Evolutionary conservation across 805 yeast genomes (phyloP), one percentile per base, ranked within the genome.

Genomic region (Metschnikowia lochheadii): DNA sequence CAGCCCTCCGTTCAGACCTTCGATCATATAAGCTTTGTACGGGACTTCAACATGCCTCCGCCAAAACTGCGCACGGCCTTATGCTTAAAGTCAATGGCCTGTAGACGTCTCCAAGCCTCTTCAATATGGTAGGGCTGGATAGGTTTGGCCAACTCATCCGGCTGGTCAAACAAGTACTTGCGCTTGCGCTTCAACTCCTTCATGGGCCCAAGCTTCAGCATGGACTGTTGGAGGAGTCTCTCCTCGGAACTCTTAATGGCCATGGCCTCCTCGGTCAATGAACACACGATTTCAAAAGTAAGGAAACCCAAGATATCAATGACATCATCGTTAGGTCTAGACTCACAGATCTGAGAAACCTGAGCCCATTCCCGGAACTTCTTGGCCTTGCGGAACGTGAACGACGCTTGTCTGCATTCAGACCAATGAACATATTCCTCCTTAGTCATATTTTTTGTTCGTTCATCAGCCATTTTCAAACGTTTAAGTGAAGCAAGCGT

Each of bases 371-470:
- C 99, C 62, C 92, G 80, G 65, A 94, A 94, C 62, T 97, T 74
- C 65, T 90, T 90, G n/a, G 87, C 87, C 65, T 94, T 94, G 58
- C 97, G 79, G 62, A 90, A 94, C 1, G 99, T 94, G 66, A 94
- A 94, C 52, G 95, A 85, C 1, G 98, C 98, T 67, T 94, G 99
- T 54, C 99, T 81, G 69, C 99, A 94, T 63, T 94, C 99, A 11
- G 96, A 88, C 97, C 98, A 94, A 65, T 94, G 99, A 15, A 91
- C 99, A 62, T 94, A 94, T 64, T 94, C 99, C 61, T 94, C 97
- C 63, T 84, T 86, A 0, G 99, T 94, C 99, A 94, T 94, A 58
- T 85, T 80, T 56, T 77, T 81, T 0, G 99, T 94, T 54, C 99
- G 77, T 46, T 94, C 97, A 68, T 94, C 99, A 3, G 97, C 97